These are phyloP conservation scores for Podospora conica DNA, from an alignment of 495 filamentous ascomycete genomes.

Conservation along the genomic window DNA sequence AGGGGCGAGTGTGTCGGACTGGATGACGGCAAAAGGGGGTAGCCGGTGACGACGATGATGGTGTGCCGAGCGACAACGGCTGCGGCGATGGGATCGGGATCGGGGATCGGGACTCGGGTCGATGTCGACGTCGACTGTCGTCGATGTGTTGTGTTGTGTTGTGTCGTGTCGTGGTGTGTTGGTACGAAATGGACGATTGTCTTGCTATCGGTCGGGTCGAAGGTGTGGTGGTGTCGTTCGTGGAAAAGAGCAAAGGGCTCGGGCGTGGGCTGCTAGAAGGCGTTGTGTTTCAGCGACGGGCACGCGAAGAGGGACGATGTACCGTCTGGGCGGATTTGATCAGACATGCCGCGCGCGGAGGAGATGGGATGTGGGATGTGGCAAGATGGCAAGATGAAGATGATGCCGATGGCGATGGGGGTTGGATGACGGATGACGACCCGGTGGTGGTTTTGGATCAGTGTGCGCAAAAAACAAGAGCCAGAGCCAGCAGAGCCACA, in stretches of 20 bases:
- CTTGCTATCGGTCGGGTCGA: not conserved
- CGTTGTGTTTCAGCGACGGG: slow-evolving; percentile 7
- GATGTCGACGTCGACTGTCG: not conserved
- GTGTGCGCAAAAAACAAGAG: slow-evolving; percentile 15
- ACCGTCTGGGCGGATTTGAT: slow-evolving; percentile 13
- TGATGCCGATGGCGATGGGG: not conserved
- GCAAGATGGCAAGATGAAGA: not conserved
- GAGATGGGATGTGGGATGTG: not conserved
- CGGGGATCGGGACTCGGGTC: not conserved
- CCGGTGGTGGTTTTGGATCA: not conserved
- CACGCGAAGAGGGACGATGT: slow-evolving; percentile 9
- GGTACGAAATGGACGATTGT: not conserved
- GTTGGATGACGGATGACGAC: not conserved
- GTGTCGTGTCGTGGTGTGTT: too few relatives aligned
- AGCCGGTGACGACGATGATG: not conserved
- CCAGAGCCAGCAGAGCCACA: slow-evolving; percentile 8
- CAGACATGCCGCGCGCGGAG: slow-evolving; percentile 21
- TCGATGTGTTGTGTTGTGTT: not conserved
- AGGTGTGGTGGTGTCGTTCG: not conserved
- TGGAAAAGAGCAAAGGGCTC: not conserved
- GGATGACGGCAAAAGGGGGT: not conserved
- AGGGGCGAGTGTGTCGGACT: not conserved
- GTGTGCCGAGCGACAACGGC: not conserved
- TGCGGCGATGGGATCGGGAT: not conserved
- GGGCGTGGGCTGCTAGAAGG: slow-evolving; percentile 1